phyloP scores from a whole-genome alignment of 495 filamentous ascomycete genomes.

The Cercophora newfieldiana region DNA sequence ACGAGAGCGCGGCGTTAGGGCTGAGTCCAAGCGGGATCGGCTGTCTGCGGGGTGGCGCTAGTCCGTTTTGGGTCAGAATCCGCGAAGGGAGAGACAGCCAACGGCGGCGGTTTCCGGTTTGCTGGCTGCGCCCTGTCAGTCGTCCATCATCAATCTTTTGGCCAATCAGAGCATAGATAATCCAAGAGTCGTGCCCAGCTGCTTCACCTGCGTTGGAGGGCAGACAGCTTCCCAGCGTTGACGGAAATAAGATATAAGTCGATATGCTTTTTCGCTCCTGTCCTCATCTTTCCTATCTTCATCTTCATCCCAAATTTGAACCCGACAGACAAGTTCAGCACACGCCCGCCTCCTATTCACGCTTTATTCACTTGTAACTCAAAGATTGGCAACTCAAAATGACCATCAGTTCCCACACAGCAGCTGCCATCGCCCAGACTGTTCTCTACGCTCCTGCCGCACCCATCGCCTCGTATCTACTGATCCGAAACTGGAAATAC shows the following conservation, averaged over 20 bases:
- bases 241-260: neutral
- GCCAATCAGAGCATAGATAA: neutral
- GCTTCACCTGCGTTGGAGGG: neutral
- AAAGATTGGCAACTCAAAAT: neutral
- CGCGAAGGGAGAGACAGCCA: neutral
- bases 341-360: too few relatives aligned
- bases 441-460: neutral
- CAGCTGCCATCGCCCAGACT: neutral
- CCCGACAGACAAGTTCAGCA: too few relatives aligned
- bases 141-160: neutral
- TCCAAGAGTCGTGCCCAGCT: neutral
- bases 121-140: neutral
- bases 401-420: neutral
- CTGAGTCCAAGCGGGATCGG: neutral
- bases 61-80: slow-evolving; percentile 1
- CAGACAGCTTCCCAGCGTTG: too few relatives aligned
- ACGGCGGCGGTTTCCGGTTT: neutral
- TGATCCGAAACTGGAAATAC: slow-evolving; percentile 5
- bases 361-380: too few relatives aligned
- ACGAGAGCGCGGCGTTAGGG: too few relatives aligned
- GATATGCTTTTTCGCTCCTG: neutral
- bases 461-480: neutral
- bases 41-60: neutral
- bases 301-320: too few relatives aligned
- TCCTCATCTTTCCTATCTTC: neutral